These are phyloP conservation scores for Cladosporium austrohemisphaericum DNA, from an alignment of 2,329 filamentous ascomycete species.

Conservation along the genomic window DNA sequence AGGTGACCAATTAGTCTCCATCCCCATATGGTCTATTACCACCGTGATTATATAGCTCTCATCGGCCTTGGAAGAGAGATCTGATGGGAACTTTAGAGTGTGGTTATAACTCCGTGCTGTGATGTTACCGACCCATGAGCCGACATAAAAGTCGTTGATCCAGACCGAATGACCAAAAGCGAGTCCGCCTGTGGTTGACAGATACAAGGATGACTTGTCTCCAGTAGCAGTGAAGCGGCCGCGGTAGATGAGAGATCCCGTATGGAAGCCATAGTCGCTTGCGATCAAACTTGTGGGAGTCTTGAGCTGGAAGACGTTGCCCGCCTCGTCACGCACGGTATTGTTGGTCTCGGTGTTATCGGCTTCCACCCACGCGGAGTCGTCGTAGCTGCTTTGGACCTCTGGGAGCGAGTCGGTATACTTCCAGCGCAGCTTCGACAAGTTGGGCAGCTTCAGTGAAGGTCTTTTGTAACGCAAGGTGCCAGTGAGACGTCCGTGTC, in stretches of 20 bases:
- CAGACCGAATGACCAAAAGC: slow-evolving; percentile 66
- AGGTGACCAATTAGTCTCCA: slow-evolving; percentile 61
- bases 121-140: slow-evolving; percentile 59
- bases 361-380: slow-evolving; percentile 62
- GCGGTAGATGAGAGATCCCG: slow-evolving; percentile 65
- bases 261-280: slow-evolving; percentile 72
- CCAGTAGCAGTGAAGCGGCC: slow-evolving; percentile 65
- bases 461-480: slow-evolving; percentile 51
- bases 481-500: slow-evolving; percentile 50
- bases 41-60: slow-evolving; percentile 62
- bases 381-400: slow-evolving; percentile 60
- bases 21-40: slow-evolving; percentile 68
- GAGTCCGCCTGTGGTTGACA: slow-evolving; percentile 60
- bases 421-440: slow-evolving; percentile 62
- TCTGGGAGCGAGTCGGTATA: slow-evolving; percentile 70
- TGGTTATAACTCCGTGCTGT: slow-evolving; percentile 49
- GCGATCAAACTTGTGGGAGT: slow-evolving; percentile 64
- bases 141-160: slow-evolving; percentile 61
- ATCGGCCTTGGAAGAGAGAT: slow-evolving; percentile 48
- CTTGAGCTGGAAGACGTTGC: slow-evolving; percentile 43
- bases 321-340: slow-evolving; percentile 38
- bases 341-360: slow-evolving; percentile 59
- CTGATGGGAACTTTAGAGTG: slow-evolving; percentile 45
- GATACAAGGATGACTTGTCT: slow-evolving; percentile 54
- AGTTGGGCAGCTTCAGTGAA: slow-evolving; percentile 52